Evolutionary conservation across 192 early-diverging fungal species (phyloP).

Genomic region (Dimargaris xerosporica): DNA sequence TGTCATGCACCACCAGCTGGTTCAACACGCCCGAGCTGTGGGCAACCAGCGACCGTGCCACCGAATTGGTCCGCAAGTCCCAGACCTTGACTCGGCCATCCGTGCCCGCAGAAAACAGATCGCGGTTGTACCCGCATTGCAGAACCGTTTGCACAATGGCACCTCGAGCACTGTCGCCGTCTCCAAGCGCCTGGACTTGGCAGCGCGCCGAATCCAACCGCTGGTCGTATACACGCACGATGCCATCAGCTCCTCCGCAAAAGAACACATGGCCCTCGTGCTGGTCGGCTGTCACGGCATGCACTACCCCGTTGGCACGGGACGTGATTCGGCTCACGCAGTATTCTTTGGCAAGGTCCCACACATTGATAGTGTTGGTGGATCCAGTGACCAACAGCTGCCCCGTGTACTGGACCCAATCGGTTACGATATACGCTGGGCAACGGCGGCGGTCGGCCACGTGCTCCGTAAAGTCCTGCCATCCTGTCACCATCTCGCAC

Average conservation of each 20-base stretch:
- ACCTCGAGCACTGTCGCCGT: slow-evolving; percentile 15
- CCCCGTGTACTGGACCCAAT: slow-evolving; percentile 26
- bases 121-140: slow-evolving; percentile 18
- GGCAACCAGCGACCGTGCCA: slow-evolving; percentile 17
- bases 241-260: slow-evolving; percentile 22
- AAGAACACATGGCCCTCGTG: slow-evolving; percentile 23
- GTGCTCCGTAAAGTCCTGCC: slow-evolving; percentile 6
- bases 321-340: slow-evolving; percentile 27
- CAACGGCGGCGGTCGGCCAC: background rate
- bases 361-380: slow-evolving; percentile 24
- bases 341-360: slow-evolving; percentile 26
- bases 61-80: slow-evolving; percentile 24
- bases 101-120: slow-evolving; percentile 24
- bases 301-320: slow-evolving; percentile 23
- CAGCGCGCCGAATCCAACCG: slow-evolving; percentile 18
- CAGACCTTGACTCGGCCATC: slow-evolving; percentile 26
- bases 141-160: slow-evolving; percentile 21
- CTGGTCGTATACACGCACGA: slow-evolving; percentile 30
- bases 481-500: slow-evolving; percentile 11
- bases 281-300: slow-evolving; percentile 24
- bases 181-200: slow-evolving; percentile 25
- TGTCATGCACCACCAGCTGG: slow-evolving; percentile 27
- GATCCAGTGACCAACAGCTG: slow-evolving; percentile 12
- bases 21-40: slow-evolving; percentile 19
- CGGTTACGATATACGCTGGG: slow-evolving; percentile 4